phyloP scores from a whole-genome alignment of 352 stramenopile species.

The Pythium guiyangense region DNA sequence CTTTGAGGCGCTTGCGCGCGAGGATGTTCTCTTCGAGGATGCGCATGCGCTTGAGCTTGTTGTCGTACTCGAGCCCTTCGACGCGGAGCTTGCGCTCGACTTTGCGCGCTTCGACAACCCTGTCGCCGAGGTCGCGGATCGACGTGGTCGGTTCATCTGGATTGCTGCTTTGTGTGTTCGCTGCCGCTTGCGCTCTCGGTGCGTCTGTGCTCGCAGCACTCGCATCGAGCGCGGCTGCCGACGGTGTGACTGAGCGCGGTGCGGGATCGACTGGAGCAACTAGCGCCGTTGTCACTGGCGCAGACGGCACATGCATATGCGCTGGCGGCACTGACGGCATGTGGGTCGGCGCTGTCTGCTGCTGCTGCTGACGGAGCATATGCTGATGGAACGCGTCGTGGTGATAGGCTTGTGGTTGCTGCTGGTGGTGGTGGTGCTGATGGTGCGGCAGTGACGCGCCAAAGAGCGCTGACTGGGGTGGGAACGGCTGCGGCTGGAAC shows the following conservation, averaged over 20 bases:
- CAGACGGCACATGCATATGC: neutral
- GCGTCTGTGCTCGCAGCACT: neutral
- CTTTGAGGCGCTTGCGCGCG: constrained; percentile 15
- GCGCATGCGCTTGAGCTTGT: constrained; percentile 16
- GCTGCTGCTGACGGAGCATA: neutral
- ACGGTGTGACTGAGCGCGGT: neutral
- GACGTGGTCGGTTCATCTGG: neutral
- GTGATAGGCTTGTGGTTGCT: too few species aligned
- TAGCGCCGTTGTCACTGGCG: too few species aligned
- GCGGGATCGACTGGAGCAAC: too few species aligned
- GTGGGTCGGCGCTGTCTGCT: neutral
- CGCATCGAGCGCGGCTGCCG: neutral
- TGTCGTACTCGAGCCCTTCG: constrained; percentile 15
- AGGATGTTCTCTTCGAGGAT: constrained; percentile 17
- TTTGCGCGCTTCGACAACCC: constrained; percentile 13
- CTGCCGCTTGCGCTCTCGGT: neutral
- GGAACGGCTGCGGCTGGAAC: constrained; percentile 2
- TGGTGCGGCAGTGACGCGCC: neutral
- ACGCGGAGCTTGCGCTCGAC: constrained; percentile 12
- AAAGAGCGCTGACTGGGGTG: neutral
- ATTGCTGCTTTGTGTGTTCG: neutral
- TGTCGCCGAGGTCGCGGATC: constrained; percentile 11
- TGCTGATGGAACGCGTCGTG: neutral
- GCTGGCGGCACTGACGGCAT: neutral
- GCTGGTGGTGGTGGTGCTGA: constrained; percentile 3